These are phyloP conservation scores for Omphalotus olearius DNA, from an alignment of 1,284 basidiomycete species.

Conservation along the genomic window DNA sequence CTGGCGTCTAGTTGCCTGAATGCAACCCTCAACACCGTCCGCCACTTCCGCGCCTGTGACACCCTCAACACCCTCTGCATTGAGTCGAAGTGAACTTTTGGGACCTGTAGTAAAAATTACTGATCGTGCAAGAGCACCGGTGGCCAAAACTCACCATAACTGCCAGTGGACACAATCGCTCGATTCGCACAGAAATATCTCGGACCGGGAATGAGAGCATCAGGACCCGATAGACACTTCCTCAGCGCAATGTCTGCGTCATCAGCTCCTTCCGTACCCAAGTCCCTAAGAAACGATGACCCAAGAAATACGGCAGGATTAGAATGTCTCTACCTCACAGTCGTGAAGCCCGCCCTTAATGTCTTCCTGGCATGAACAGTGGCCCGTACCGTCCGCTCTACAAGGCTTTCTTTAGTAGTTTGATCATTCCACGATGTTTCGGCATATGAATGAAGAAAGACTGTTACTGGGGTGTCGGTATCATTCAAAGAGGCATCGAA, in stretches of 20 bases:
- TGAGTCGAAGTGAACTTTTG: slow-evolving; percentile 42
- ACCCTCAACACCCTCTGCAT: slow-evolving; percentile 50
- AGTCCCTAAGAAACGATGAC: slow-evolving; percentile 35
- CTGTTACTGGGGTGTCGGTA: slow-evolving; percentile 25
- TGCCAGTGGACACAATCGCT: slow-evolving; percentile 59
- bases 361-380: slow-evolving; percentile 58
- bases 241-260: slow-evolving; percentile 61
- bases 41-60: slow-evolving; percentile 55
- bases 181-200: slow-evolving; percentile 60
- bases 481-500: background rate
- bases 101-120: slow-evolving; percentile 37
- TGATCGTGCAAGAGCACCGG: background rate
- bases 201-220: slow-evolving; percentile 55
- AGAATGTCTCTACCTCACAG: slow-evolving; percentile 44
- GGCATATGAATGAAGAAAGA: slow-evolving; percentile 59
- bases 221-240: slow-evolving; percentile 48
- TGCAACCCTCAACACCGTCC: slow-evolving; percentile 54
- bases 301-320: background rate
- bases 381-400: slow-evolving; percentile 54
- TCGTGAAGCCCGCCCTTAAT: slow-evolving; percentile 62
- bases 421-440: slow-evolving; percentile 64
- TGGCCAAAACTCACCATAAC: slow-evolving; percentile 44
- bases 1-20: slow-evolving; percentile 54
- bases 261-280: slow-evolving; percentile 62
- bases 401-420: slow-evolving; percentile 51